Evolutionary conservation across 1,284 basidiomycete species (phyloP).

Genomic region (Ceratobasidium sp.): DNA sequence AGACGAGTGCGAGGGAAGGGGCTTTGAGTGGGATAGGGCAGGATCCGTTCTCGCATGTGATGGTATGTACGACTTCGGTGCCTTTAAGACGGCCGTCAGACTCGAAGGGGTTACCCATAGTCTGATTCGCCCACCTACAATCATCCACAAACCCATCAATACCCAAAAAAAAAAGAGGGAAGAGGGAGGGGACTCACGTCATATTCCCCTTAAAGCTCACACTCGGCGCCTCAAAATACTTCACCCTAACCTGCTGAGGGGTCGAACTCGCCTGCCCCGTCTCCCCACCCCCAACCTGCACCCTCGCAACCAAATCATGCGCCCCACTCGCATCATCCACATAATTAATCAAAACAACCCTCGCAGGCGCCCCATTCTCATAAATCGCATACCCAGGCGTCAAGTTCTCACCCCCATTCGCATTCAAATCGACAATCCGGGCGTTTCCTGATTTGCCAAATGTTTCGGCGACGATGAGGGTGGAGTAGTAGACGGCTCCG

Average conservation of each 20-base stretch:
- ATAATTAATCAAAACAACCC: constrained; percentile 58
- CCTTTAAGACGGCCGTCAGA: constrained; percentile 58
- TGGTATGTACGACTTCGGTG: constrained; percentile 53
- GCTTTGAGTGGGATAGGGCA: constrained; percentile 59
- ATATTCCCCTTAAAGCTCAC: no score
- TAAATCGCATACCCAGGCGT: constrained; percentile 52
- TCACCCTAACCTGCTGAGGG: constrained; percentile 49
- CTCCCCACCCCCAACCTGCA: constrained; percentile 55
- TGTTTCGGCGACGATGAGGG: constrained; percentile 50
- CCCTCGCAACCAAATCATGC: constrained; percentile 54
- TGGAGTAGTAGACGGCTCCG: constrained; percentile 52
- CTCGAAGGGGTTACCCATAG: constrained; percentile 20
- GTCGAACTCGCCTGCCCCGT: constrained; percentile 48
- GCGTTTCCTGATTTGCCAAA: constrained; percentile 48
- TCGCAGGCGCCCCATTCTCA: constrained; percentile 54
- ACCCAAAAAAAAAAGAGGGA: background rate
- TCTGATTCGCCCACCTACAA: no score
- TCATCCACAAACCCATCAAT: constrained; percentile 54
- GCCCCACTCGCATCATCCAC: constrained; percentile 56
- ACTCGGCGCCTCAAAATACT: constrained; percentile 53
- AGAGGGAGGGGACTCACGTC: constrained; percentile 26
- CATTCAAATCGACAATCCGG: constrained; percentile 49
- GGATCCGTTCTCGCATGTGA: constrained; percentile 54
- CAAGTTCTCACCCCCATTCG: constrained; percentile 25
- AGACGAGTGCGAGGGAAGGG: constrained; percentile 60